These are phyloP conservation scores for Ambrosiella cleistominuta DNA, from an alignment of 2,329 filamentous ascomycete species.

Conservation along the genomic window DNA sequence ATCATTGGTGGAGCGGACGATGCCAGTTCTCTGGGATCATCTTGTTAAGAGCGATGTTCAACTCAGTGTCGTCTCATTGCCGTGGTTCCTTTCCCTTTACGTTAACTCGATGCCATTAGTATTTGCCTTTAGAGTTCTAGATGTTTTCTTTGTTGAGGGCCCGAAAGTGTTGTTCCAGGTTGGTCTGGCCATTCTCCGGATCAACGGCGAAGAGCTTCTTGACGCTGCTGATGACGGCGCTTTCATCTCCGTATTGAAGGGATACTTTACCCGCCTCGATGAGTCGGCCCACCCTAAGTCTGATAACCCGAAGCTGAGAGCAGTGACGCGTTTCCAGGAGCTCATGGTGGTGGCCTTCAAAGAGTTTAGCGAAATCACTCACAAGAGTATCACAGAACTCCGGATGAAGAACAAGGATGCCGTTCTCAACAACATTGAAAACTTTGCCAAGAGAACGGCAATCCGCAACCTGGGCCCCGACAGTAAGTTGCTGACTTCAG, in stretches of 20 bases:
- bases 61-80: slow-evolving; percentile 87
- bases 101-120: slow-evolving; percentile 99
- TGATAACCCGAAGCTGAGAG: slow-evolving; percentile 82
- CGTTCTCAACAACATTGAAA: slow-evolving; percentile 90
- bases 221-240: slow-evolving; percentile 89
- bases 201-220: slow-evolving; percentile 89
- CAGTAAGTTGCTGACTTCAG: slow-evolving; percentile 72
- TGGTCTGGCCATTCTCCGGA: slow-evolving; percentile 84
- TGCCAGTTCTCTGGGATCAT: slow-evolving; percentile 97
- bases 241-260: slow-evolving; percentile 90
- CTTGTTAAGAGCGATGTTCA: slow-evolving; percentile 95
- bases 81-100: slow-evolving; percentile 95
- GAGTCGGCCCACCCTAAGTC: slow-evolving; percentile 92
- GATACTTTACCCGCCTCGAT: slow-evolving; percentile 82
- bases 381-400: slow-evolving; percentile 76
- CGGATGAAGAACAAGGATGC: slow-evolving; percentile 85
- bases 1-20: slow-evolving; percentile 93
- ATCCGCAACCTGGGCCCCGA: slow-evolving; percentile 91
- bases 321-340: slow-evolving; percentile 91
- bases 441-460: slow-evolving; percentile 88
- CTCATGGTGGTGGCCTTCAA: slow-evolving; percentile 99
- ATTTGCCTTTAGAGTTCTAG: slow-evolving; percentile 88
- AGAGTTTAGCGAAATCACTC: slow-evolving; percentile 89
- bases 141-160: slow-evolving; percentile 96
- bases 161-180: slow-evolving; percentile 96